These are phyloP conservation scores for Sugiyamaella paludigena DNA, from an alignment of 1,139 yeast species.

Conservation along the genomic window DNA sequence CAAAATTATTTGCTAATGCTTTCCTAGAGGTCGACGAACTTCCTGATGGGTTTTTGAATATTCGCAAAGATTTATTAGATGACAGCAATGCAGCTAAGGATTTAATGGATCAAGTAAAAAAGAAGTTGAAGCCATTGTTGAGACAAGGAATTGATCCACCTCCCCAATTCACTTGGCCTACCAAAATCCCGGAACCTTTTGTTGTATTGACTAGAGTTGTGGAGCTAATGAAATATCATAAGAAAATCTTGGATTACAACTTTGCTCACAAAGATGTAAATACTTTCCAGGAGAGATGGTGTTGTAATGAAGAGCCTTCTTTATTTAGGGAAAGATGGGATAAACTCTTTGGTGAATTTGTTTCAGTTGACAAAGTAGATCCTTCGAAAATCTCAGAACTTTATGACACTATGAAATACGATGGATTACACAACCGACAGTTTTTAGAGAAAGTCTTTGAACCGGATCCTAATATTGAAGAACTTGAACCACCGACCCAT, in stretches of 20 bases:
- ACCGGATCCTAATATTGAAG: conserved; percentile 50
- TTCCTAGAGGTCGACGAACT: conserved; percentile 68
- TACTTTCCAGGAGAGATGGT: conserved; percentile 79
- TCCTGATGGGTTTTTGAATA: conserved; percentile 75
- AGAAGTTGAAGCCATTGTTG: conserved; percentile 87
- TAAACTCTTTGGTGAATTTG: conserved; percentile 88
- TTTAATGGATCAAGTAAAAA: conserved; percentile 95
- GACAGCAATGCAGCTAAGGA: conserved; percentile 99
- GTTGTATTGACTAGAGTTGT: conserved; percentile 90
- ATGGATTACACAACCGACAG: conserved; percentile 91
- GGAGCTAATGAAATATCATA: conserved; percentile 91
- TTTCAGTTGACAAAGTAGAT: conserved; percentile 91
- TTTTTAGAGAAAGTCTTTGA: conserved; percentile 81
- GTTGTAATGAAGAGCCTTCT: conserved; percentile 93
- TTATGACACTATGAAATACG: conserved; percentile 98
- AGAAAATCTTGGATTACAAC: conserved; percentile 78
- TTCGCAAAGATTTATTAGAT: conserved; percentile 87
- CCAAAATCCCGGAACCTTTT: conserved; percentile 96
- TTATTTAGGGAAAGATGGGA: conserved; percentile 97
- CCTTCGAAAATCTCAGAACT: conserved; percentile 96
- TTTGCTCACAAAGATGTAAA: conserved; percentile 65
- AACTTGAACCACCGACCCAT: conserved; percentile 34
- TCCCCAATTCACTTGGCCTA: conserved; percentile 99
- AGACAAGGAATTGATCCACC: conserved; percentile 98
- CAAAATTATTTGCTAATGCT: conserved; percentile 82